Evolutionary conservation across 768 basidiomycete genomes (phyloP).

Genomic region (Zangia roseola): DNA sequence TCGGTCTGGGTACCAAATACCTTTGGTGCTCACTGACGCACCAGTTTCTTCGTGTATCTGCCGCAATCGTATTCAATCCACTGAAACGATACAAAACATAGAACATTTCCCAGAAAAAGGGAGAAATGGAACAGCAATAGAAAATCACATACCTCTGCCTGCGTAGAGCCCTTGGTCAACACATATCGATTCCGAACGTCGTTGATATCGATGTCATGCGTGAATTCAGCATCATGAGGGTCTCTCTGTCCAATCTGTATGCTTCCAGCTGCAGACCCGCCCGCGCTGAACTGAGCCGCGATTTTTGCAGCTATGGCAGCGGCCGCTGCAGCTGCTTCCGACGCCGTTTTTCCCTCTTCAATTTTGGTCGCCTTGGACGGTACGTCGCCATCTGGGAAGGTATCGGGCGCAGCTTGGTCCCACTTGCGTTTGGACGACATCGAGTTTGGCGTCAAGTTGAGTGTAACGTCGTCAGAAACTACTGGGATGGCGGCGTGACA

Average conservation of each 20-base stretch:
- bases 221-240: constrained; percentile 76
- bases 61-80: constrained; percentile 5
- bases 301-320: constrained; percentile 95
- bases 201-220: constrained; percentile 94
- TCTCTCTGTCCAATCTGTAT: constrained; percentile 53
- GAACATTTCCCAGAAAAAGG: background rate
- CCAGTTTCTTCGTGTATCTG: constrained; percentile 93
- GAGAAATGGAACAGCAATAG: background rate
- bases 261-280: constrained; percentile 37
- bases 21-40: constrained; percentile 89
- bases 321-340: constrained; percentile 66
- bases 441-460: background rate
- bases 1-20: constrained; percentile 94
- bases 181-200: constrained; percentile 93
- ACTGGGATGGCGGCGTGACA: constrained; percentile 4
- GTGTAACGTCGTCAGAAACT: no score
- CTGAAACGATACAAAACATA: background rate
- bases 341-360: constrained; percentile 52
- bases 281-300: constrained; percentile 75
- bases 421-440: constrained; percentile 82
- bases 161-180: constrained; percentile 90
- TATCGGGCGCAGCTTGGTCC: constrained; percentile 63
- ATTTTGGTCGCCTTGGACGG: constrained; percentile 45
- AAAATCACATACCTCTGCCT: constrained; percentile 67
- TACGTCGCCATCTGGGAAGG: constrained; percentile 38